Base-by-base conservation (phyloP, 352 stramenopile genomes). In the Thraustochytrium sp. region DNA sequence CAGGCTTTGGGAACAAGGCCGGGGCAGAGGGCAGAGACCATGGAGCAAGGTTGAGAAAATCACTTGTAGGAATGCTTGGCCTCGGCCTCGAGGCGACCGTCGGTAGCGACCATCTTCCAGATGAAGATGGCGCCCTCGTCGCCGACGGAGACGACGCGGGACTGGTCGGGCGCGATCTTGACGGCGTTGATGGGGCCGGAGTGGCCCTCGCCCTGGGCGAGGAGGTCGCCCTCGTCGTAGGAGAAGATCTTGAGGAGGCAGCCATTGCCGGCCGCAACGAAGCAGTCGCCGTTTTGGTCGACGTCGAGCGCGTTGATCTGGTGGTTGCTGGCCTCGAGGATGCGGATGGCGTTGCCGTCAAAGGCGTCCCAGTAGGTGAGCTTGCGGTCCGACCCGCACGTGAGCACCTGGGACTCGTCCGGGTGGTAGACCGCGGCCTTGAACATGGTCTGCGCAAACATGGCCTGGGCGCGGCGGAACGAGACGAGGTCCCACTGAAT, bases 321-420 rank as follows among this genome's bases (percentile, higher is more conserved):
- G 29, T 96, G 91, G 36, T 93, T 88, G 2, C 93, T 93, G 76
- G 96, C 95, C 44, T 98, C 92, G 21, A 98, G 88, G 82, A 97
- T 92, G 31, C 96, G 92, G 78, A 98, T 98, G 48, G 92, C 91
- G 78, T 92, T 92, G 64, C 93, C 94, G 84, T 98, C 94, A 83
- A 94, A 97, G 42, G 94, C 93, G 87, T 98, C 95, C 87, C 95
- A 98, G 88, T 98, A 99, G 36, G 93, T 97, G 78, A 98, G 92
- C 78, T 97, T 97, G 63, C 94, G 92, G 85, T 98, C 96, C 23
- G 90, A 93, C 53, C 94, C 94, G 85, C 93, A 97, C 44, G 96
- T 98, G 65, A 99, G 89, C 85, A 98, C 91, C 87, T 98, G 95
- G 44, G 89, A 96, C 83, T 98, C 94, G 88, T 99, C 96, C 4